A percentile compares a stretch with the other conserved stretches of the same genome.
Evolutionary conservation across 306 rosid species (phyloP).

Genomic region (Prinsepia uniflora): DNA sequence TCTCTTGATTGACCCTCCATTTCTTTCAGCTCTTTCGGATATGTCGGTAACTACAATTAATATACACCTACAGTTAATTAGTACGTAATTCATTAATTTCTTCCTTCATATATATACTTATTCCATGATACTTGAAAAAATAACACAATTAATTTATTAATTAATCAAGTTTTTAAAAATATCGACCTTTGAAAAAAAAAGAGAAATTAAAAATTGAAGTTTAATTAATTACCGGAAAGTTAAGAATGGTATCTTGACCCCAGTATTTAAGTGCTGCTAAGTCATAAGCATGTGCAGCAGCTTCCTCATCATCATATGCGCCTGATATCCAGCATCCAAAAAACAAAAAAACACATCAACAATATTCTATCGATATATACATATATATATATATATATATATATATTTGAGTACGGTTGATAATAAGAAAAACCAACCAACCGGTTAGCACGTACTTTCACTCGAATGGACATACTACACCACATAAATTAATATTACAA

Average conservation of each 20-base stretch:
- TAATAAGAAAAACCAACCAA: too few relatives aligned
- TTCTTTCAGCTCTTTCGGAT: constrained; percentile 35
- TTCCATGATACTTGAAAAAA: not conserved
- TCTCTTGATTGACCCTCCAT: constrained; percentile 48
- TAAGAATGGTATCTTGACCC: constrained; percentile 41
- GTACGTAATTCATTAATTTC: not conserved
- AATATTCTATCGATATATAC: too few relatives aligned
- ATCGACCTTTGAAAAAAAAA: not conserved
- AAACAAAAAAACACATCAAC: too few relatives aligned
- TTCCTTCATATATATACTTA: not conserved
- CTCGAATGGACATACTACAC: too few relatives aligned
- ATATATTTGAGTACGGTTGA: too few relatives aligned
- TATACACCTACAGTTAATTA: too few relatives aligned
- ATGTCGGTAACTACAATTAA: constrained; percentile 23
- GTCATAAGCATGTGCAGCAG: constrained; percentile 38
- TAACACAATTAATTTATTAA: not conserved
- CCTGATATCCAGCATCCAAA: too few relatives aligned
- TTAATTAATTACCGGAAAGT: constrained; percentile 29
- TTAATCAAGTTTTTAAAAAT: not conserved
- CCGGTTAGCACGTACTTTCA: too few relatives aligned
- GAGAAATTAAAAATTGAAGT: not conserved
- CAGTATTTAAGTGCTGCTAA: constrained; percentile 39
- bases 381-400: not conserved
- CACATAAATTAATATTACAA: too few relatives aligned
- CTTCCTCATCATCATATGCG: constrained; percentile 34